Evolutionary conservation across 1,284 basidiomycete genomes (phyloP).

Genomic region (Melampsora occidentalis): DNA sequence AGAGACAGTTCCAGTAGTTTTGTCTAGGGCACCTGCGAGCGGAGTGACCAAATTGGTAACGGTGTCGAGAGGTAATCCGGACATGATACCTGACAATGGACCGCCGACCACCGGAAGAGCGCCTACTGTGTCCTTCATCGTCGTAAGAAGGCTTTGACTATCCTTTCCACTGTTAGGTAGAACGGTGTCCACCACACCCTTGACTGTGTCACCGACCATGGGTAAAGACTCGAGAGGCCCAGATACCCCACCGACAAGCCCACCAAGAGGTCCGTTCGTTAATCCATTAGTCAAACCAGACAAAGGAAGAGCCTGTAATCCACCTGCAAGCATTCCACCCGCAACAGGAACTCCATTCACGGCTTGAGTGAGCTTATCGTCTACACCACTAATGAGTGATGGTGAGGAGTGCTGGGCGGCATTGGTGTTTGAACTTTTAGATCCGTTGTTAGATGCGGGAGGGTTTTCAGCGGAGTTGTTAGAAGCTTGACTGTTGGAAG

Average conservation of each 20-base stretch:
- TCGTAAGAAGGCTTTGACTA: background rate
- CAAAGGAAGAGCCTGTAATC: background rate
- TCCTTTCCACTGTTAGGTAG: background rate
- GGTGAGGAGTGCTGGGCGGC: background rate
- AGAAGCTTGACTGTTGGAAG: background rate
- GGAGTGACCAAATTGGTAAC: background rate
- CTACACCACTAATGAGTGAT: background rate
- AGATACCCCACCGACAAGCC: background rate
- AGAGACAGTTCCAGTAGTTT: background rate
- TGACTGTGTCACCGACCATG: background rate
- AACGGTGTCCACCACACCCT: background rate
- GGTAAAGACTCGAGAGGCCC: background rate
- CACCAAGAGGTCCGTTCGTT: background rate
- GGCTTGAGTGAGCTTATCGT: background rate
- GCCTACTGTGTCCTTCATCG: background rate
- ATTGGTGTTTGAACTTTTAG: background rate
- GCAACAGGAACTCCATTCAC: background rate
- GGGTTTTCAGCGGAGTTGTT: background rate
- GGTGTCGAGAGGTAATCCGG: slow-evolving; percentile 3
- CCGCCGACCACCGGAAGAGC: slow-evolving; percentile 2
- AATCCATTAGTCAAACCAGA: background rate
- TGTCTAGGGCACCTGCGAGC: background rate
- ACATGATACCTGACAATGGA: background rate
- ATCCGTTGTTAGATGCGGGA: background rate
- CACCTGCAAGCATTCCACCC: slow-evolving; percentile 2